Conservation (phyloP, 306 rosid species). For the Cucurbita moschata region DNA sequence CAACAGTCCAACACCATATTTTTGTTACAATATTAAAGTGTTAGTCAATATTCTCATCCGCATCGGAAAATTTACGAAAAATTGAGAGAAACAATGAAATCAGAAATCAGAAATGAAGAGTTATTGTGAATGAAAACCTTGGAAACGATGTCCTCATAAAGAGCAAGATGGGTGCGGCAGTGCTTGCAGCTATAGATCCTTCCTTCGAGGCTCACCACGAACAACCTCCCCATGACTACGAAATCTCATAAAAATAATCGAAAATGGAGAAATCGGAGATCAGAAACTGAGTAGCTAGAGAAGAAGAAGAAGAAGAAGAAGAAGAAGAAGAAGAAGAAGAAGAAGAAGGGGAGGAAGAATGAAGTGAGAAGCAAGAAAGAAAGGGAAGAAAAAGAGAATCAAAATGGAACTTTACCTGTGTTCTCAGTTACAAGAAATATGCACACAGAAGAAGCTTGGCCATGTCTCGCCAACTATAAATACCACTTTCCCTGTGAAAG, state of each 20-base stretch:
- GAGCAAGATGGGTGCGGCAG: constrained; percentile 17
- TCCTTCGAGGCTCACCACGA: constrained; percentile 13
- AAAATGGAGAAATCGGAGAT: neutral
- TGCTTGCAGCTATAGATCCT: constrained; percentile 14
- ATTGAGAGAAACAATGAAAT: neutral
- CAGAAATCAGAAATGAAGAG: neutral
- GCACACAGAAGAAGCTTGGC: constrained; percentile 24
- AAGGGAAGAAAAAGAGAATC: neutral
- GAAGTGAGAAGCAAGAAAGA: neutral
- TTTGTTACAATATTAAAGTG: neutral
- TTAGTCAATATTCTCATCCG: neutral
- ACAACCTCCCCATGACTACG: constrained; percentile 12
- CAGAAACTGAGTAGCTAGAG: neutral
- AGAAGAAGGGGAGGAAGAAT: neutral
- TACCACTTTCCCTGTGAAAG: constrained; percentile 1
- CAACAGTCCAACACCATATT: neutral
- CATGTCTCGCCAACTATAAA: neutral
- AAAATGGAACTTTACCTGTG: neutral
- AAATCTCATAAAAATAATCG: neutral
- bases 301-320: neutral
- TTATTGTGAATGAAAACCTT: neutral
- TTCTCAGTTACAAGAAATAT: constrained; percentile 39
- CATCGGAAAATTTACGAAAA: neutral
- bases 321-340: neutral
- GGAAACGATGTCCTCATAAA: constrained; percentile 9